These are phyloP conservation scores for Borealophlyctis nickersoniae DNA, from an alignment of 192 early-diverging fungal genomes.

Conservation along the genomic window DNA sequence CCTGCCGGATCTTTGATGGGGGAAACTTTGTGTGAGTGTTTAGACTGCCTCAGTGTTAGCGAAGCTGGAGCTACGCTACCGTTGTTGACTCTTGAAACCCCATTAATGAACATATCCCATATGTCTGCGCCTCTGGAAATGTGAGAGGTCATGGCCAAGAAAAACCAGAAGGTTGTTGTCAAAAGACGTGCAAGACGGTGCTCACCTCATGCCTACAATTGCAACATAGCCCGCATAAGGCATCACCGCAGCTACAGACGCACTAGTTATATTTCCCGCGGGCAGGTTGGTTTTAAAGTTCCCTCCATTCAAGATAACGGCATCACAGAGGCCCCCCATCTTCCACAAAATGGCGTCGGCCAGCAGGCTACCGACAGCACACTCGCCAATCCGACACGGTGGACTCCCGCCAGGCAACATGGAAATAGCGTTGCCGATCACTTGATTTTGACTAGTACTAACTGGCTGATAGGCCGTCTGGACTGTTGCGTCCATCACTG, in stretches of 20 bases:
- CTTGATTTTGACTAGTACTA: neutral
- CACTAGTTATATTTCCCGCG: slow-evolving; percentile 4
- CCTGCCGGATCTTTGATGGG: no score
- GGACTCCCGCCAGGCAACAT: neutral
- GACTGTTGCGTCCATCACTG: neutral
- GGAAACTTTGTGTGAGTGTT: no score
- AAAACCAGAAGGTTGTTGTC: no score
- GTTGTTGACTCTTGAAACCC: neutral
- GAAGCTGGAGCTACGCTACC: no score
- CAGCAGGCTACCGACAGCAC: slow-evolving; percentile 2
- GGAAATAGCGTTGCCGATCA: neutral
- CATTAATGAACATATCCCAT: slow-evolving; percentile 12
- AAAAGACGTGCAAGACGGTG: no score
- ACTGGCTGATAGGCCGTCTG: neutral
- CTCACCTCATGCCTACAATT: slow-evolving; percentile 5
- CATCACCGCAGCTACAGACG: neutral
- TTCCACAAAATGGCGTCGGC: slow-evolving; percentile 20
- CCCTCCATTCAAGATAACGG: slow-evolving; percentile 16
- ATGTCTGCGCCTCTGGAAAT: slow-evolving; percentile 20
- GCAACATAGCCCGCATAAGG: slow-evolving; percentile 12
- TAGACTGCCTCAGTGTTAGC: no score
- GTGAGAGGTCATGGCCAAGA: no score
- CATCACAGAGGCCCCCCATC: slow-evolving; percentile 19
- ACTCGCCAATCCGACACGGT: slow-evolving; percentile 7
- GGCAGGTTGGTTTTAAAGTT: neutral